phyloP scores from a whole-genome alignment of 352 stramenopile genomes.

The Aphanomyces stellatus region DNA sequence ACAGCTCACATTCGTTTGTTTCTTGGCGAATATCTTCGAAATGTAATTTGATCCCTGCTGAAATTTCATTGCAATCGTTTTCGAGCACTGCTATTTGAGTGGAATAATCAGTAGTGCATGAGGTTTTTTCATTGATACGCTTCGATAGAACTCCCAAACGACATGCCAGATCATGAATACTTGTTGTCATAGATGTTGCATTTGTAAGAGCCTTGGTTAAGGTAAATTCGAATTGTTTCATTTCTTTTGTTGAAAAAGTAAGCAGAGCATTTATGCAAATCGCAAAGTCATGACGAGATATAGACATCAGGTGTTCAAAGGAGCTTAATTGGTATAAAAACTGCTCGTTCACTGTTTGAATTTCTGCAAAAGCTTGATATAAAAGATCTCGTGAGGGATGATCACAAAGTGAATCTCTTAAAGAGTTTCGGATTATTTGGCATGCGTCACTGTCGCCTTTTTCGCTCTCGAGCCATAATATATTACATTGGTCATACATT shows the following conservation, averaged over 20 bases:
- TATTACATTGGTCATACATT: neutral
- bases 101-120: neutral
- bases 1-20: neutral
- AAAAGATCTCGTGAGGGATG: neutral
- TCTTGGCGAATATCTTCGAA: neutral
- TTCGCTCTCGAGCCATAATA: constrained; percentile 1
- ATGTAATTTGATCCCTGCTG: neutral
- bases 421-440: neutral
- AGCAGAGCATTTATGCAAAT: too few relatives aligned
- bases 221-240: neutral
- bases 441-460: neutral
- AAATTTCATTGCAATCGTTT: neutral
- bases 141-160: neutral
- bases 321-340: neutral
- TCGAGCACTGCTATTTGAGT: neutral
- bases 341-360: neutral
- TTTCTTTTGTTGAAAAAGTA: neutral
- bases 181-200: neutral
- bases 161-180: neutral
- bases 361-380: neutral
- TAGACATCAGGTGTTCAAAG: neutral
- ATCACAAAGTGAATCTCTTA: neutral
- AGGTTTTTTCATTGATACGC: neutral
- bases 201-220: neutral
- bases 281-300: neutral